phyloP scores from a whole-genome alignment of 129 eudicot species.

The Ambrosia trifida region DNA sequence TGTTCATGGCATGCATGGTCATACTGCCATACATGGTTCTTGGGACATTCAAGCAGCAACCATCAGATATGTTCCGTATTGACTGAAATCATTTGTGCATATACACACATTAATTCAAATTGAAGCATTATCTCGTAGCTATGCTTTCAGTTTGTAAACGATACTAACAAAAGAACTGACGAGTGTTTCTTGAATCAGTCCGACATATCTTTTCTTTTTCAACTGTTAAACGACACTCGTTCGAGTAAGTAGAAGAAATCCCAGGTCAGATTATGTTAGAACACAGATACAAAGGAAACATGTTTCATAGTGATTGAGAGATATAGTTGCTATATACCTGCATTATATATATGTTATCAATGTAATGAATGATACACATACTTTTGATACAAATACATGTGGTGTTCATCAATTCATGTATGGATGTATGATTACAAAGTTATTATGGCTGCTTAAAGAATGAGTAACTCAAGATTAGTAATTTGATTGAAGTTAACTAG shows the following conservation, averaged over 20 bases:
- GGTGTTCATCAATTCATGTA: not conserved
- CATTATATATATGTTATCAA: not conserved
- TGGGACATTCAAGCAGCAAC: slow-evolving; percentile 57
- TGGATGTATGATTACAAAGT: not conserved
- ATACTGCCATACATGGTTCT: slow-evolving; percentile 70
- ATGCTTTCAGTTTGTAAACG: slow-evolving; percentile 34
- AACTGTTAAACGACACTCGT: not conserved
- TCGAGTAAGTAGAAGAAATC: too few species aligned
- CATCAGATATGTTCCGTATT: slow-evolving; percentile 60
- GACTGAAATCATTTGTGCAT: slow-evolving; percentile 54
- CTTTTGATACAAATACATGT: not conserved
- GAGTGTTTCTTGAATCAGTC: slow-evolving; percentile 26
- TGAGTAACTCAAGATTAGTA: not conserved
- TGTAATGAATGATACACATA: not conserved
- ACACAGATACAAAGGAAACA: too few species aligned
- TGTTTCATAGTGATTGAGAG: too few species aligned
- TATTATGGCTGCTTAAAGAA: not conserved
- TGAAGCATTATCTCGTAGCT: slow-evolving; percentile 23
- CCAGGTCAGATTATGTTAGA: too few species aligned
- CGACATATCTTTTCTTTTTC: not conserved
- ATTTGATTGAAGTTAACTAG: not conserved
- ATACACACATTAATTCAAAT: slow-evolving; percentile 18
- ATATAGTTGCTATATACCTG: not conserved
- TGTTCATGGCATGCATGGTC: slow-evolving; percentile 93
- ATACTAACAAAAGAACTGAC: slow-evolving; percentile 35